Evolutionary conservation across 345 rosid genomes (phyloP), one percentile per base, ranked within the genome.

Genomic region (Cochlearia excelsa): DNA sequence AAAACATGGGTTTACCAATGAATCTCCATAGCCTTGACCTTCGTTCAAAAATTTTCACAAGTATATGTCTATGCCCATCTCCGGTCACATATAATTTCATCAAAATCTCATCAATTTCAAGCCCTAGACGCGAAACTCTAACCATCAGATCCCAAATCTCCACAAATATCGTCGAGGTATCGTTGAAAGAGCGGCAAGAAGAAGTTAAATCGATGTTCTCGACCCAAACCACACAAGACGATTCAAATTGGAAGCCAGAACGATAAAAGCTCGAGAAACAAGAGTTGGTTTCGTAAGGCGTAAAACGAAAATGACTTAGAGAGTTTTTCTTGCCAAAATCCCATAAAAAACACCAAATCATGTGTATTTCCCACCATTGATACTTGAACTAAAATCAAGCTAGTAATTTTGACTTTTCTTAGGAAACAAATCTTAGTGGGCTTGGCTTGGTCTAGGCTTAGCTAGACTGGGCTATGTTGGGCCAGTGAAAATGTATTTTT

Each of bases 241-340:
- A 74, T 1, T 71, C 71, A 60, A 74, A 66, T 46, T 67, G 57
- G 28, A 81, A 68, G 23, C 76, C 79, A 9, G 23, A 28, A 49
- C 26, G 80, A 68, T 3, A 82, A 60, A 60, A 73, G 61, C 3
- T 76, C 85, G 1, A 71, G 61, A 46, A 34, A 41, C 0, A 94
- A 93, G 0, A 88, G 91, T 34, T 91, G n/a, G 58, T 92, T 30
- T 81, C 98, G 0, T 92, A 96, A 0, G 98, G 98, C 9, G 82
- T 83, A 2, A 92, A 81, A 82, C 82, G 60, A 88, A 79, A 58
- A 77, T 92, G 16, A 78, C 83, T 71, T 86, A 92, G 78, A 83
- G 23, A 16, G 23, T 16, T 16, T 16, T 16, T 16, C 23, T 16
- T 16, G 23, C 23, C 23, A 16, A 16, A 16, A 16, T 16, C 23